Evolutionary conservation across 2,329 filamentous ascomycete genomes (phyloP), one percentile per base, ranked within the genome.

Genomic region (Aspergillus sp.): DNA sequence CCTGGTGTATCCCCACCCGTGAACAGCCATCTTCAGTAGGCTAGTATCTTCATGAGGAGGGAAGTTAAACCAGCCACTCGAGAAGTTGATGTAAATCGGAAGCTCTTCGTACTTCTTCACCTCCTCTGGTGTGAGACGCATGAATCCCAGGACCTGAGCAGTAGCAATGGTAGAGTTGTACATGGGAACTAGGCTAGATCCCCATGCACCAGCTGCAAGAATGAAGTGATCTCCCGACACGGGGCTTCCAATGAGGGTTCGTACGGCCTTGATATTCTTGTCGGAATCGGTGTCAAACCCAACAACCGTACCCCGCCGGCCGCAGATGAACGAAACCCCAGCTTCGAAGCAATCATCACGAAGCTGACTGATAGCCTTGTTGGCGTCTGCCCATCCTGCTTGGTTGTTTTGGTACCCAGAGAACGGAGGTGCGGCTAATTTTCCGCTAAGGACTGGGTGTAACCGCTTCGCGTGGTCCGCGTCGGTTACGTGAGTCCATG

Each of bases 1-100:
- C 49, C 76, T 75, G 1, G 74, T 69, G 67, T 89, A 89, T 21
- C 70, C 71, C 65, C 62, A 72, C 1, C 70, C 70, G 55, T 74
- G 70, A 4, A 68, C 62, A 1, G 69, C 70, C 54, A 71, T 59
- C 25, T 74, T 73, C n/a, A 73, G 63, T 9, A 66, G 38, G 0
- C 60, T 48, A 9, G 67, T 68, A 13, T 67, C 70, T 10, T 59
- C 59, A 17, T 72, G 68, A 0, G 73, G 71, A 13, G 74, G 74
- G 58, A 75, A 75, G 19, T 61, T 65, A 53, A 74, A 73, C 62
- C 66, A 70, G 2, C 71, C 65, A 8, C 65, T 70, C 17, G 65
- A 67, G 47, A 70, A 70, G 39, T 71, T 69, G 13, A 68, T 63
- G 55, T 67, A 69, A 1, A 80, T 77, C 0, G 79, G 79, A 0